Conservation (phyloP, 371 early-diverging fungal genomes). For the Catenaria anguillulae region DNA sequence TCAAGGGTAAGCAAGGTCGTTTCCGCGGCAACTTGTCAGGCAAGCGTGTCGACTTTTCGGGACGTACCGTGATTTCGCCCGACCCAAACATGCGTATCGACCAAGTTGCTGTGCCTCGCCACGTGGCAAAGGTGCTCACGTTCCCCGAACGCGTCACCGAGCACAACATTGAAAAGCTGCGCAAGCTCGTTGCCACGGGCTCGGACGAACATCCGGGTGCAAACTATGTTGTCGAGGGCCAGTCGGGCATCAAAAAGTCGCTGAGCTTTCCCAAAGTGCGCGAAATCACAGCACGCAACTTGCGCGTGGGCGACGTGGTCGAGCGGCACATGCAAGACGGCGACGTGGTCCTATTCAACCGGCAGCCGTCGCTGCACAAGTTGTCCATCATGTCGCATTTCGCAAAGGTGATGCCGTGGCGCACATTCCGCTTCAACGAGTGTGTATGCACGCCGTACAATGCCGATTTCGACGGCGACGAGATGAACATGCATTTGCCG, state of each 20-base stretch:
- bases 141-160: conserved; percentile 85
- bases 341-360: conserved; percentile 98
- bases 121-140: conserved; percentile 51
- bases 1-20: conserved; percentile 99
- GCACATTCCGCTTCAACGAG: conserved; percentile 97
- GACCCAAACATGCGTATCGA: conserved; percentile 99
- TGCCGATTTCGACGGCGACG: conserved; percentile 99
- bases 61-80: conserved; percentile 98
- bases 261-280: background rate
- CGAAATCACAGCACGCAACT: background rate
- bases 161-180: conserved; percentile 53
- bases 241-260: background rate
- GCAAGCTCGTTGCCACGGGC: conserved; percentile 8
- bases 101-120: conserved; percentile 40
- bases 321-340: conserved; percentile 95
- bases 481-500: conserved; percentile 99
- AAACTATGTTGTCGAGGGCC: conserved; percentile 10
- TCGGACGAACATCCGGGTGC: conserved; percentile 12
- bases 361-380: conserved; percentile 99
- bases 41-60: conserved; percentile 99
- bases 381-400: conserved; percentile 99
- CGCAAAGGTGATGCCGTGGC: conserved; percentile 92
- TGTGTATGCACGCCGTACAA: conserved; percentile 98
- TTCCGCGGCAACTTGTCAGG: conserved; percentile 99
- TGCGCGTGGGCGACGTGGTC: conserved; percentile 37